phyloP scores from a whole-genome alignment of 345 rosid species.

The Eucalyptus paniculata region DNA sequence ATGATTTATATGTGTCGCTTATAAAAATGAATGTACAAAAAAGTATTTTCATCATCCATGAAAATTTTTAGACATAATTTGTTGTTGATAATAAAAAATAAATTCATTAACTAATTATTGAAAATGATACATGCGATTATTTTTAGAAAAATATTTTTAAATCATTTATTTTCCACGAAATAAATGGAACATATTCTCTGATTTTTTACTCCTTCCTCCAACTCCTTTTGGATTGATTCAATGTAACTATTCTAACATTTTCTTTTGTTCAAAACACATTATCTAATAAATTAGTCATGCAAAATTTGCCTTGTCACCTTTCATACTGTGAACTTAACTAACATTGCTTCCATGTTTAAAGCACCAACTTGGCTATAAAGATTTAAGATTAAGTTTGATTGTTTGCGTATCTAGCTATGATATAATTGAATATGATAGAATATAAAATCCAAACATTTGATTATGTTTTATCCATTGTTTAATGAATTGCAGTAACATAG shows the following conservation, averaged over 20 bases:
- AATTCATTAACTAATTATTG: background rate
- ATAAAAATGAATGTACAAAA: background rate
- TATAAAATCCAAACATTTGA: too few species aligned
- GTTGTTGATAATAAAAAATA: too few species aligned
- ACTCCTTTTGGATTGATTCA: background rate
- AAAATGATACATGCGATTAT: too few species aligned
- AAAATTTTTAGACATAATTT: too few species aligned
- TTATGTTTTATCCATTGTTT: background rate
- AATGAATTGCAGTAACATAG: background rate
- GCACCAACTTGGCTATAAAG: background rate
- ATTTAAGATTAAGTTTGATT: background rate
- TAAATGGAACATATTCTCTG: fast-evolving
- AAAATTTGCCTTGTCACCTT: background rate
- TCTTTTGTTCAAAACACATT: background rate
- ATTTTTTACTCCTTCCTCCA: background rate
- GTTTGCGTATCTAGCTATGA: too few species aligned
- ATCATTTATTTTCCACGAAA: too few species aligned
- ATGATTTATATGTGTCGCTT: too few species aligned
- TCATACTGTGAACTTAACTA: background rate
- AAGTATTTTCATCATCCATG: too few species aligned
- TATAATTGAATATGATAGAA: background rate
- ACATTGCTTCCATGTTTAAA: background rate
- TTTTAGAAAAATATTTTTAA: too few species aligned
- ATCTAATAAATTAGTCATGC: background rate
- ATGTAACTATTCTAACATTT: background rate